Conservation (phyloP, 192 early-diverging fungal genomes). For the Glomus cerebriforme region DNA sequence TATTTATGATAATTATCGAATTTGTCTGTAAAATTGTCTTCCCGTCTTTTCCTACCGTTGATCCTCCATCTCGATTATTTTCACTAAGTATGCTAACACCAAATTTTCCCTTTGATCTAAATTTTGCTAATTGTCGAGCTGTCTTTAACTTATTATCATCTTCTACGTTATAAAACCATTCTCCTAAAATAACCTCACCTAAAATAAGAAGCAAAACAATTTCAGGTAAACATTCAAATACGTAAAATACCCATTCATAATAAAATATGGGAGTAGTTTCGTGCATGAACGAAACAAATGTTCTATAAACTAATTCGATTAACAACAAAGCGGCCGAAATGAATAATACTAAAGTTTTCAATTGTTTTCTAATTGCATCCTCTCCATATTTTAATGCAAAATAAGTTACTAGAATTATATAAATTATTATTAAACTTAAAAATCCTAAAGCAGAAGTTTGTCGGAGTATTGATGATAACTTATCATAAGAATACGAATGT, state of each 20-base stretch:
- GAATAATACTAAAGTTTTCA: background rate
- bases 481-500: no score
- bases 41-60: background rate
- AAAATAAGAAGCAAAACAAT: slow-evolving; percentile 12
- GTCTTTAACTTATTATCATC: background rate
- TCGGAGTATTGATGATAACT: background rate
- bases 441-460: background rate
- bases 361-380: background rate
- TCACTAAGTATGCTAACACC: background rate
- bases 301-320: slow-evolving; percentile 18
- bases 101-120: background rate
- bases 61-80: background rate
- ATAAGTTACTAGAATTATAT: background rate
- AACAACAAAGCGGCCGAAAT: background rate
- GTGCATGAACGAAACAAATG: background rate
- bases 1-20: background rate
- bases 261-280: background rate
- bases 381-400: slow-evolving; percentile 4
- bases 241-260: slow-evolving; percentile 6
- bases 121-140: background rate
- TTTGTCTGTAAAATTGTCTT: background rate
- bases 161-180: slow-evolving; percentile 45
- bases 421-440: background rate
- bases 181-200: background rate
- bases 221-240: slow-evolving; percentile 20